Evolutionary conservation across 2,329 filamentous ascomycete genomes (phyloP).

Genomic region (Botrytis byssoidea): DNA sequence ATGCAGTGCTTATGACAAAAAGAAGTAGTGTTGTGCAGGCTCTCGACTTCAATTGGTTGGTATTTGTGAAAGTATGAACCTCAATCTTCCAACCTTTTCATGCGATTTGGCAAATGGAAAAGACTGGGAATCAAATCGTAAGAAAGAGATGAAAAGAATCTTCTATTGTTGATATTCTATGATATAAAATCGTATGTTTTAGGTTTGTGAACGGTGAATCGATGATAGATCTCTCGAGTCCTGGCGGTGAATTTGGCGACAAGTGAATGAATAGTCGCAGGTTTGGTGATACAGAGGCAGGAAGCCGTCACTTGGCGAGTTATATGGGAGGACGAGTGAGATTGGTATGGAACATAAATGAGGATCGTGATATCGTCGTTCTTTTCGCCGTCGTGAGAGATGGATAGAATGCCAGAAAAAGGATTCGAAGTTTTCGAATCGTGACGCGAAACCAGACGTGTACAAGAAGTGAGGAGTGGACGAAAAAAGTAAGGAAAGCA

Average conservation of each 20-base stretch:
- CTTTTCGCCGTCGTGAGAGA: conserved; percentile 1
- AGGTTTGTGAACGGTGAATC: conserved; percentile 13
- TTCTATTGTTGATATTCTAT: not conserved
- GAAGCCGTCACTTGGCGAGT: conserved; percentile 24
- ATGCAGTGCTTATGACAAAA: not conserved
- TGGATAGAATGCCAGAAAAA: conserved; percentile 10
- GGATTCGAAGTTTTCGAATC: not conserved
- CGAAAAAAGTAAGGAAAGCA: not conserved
- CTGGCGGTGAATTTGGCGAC: conserved; percentile 4
- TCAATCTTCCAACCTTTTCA: not conserved
- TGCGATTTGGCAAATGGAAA: not conserved
- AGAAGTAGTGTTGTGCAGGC: not conserved
- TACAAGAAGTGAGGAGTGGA: not conserved
- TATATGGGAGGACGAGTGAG: conserved; percentile 20
- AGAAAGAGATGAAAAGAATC: not conserved
- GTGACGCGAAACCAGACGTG: conserved; percentile 4
- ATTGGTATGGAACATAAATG: conserved; percentile 18
- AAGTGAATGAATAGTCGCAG: not conserved
- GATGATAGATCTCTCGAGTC: conserved; percentile 13
- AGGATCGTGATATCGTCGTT: conserved; percentile 14
- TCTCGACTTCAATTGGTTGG: not conserved
- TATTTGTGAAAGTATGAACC: not conserved
- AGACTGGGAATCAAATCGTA: not conserved
- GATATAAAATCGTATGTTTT: conserved; percentile 8
- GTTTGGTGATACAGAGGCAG: conserved; percentile 16